Evolutionary conservation across 2,329 filamentous ascomycete species (phyloP).

Genomic region (Aspergillus brasiliensis): DNA sequence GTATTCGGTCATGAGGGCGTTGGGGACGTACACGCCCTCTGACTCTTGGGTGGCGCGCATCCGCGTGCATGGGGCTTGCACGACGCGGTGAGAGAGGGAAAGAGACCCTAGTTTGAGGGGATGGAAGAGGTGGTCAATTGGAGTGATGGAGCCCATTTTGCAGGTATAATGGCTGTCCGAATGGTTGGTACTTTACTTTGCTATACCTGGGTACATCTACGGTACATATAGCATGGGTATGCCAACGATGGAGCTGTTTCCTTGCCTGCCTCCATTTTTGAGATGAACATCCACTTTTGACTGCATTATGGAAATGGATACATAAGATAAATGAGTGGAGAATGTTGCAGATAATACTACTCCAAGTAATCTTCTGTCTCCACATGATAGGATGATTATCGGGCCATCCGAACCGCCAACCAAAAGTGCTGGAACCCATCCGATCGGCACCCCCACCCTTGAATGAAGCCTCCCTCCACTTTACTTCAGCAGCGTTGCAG

Average conservation of each 20-base stretch:
- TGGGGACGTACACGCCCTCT: conserved; percentile 34
- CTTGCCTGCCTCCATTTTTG: neutral
- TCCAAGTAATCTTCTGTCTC: too few species aligned
- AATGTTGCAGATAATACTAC: too few species aligned
- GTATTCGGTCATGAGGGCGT: conserved; percentile 32
- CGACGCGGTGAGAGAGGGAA: conserved; percentile 28
- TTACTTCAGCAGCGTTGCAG: too few species aligned
- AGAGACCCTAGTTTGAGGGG: conserved; percentile 37
- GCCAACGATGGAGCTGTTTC: too few species aligned
- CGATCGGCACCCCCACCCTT: neutral
- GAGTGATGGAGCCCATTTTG: conserved; percentile 28
- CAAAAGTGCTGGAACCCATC: too few species aligned
- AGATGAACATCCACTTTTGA: neutral
- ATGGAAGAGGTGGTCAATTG: conserved; percentile 32
- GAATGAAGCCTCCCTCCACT: neutral
- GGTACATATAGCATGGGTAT: neutral
- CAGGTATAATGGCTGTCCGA: neutral
- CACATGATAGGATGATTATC: too few species aligned
- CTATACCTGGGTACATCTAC: neutral
- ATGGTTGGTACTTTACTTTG: neutral
- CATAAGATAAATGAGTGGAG: too few species aligned
- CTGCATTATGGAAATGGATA: too few species aligned
- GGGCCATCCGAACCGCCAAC: neutral
- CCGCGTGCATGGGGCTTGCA: conserved; percentile 31
- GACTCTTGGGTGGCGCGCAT: conserved; percentile 32